Percentiles rank a stretch among this genome's conserved stretches.
phyloP scores from a whole-genome alignment of 345 rosid species.

The Lumnitzera racemosa region DNA sequence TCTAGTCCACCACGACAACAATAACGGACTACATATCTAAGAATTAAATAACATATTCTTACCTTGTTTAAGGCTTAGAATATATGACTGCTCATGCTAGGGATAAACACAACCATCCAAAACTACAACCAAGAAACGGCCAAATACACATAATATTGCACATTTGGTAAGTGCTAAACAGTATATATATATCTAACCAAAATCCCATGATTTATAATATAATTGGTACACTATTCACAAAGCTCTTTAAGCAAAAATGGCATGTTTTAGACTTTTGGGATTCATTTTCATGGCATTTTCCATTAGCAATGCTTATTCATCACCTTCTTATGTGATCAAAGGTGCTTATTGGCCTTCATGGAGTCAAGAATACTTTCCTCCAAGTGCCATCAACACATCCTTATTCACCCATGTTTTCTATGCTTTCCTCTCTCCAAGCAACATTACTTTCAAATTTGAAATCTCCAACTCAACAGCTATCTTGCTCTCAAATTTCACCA shows the following conservation, averaged over 20 bases:
- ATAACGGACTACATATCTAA: too few relatives aligned
- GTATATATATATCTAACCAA: background rate
- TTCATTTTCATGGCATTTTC: background rate
- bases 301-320: slow-evolving; percentile 11
- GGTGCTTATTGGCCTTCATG: slow-evolving; percentile 49
- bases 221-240: background rate
- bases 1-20: too few relatives aligned
- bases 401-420: slow-evolving; percentile 49
- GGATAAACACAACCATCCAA: slow-evolving; percentile 6
- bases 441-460: slow-evolving; percentile 25
- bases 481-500: slow-evolving; percentile 31
- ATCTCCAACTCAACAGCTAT: slow-evolving; percentile 8
- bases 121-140: background rate
- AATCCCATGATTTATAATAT: background rate
- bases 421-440: slow-evolving; percentile 49
- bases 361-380: slow-evolving; percentile 23
- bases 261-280: background rate
- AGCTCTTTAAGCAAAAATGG: background rate
- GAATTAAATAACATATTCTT: too few relatives aligned
- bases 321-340: slow-evolving; percentile 18
- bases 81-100: background rate
- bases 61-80: too few relatives aligned
- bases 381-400: slow-evolving; percentile 36
- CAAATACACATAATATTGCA: too few relatives aligned
- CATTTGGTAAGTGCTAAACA: too few relatives aligned